Evolutionary conservation across 1,284 basidiomycete genomes (phyloP), one percentile per base, ranked within the genome.

Genomic region (Ganoderma lucidum): DNA sequence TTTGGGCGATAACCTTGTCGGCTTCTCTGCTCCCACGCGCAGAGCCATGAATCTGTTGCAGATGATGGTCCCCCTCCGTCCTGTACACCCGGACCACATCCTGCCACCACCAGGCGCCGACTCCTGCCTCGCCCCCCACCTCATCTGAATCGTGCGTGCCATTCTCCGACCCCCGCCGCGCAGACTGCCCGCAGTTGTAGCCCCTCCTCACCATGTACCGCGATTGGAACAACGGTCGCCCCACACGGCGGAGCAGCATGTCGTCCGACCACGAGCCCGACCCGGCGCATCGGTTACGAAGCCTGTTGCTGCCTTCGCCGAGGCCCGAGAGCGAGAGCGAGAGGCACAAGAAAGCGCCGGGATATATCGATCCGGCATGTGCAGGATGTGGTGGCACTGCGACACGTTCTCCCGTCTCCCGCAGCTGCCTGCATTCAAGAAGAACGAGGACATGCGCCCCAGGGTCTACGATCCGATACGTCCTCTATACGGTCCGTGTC

Each of bases 21-120:
- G 73, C 76, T 81, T 81, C 72, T 68, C 80, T 78, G 78, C 71
- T 78, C 77, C 74, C 78, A 77, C 75, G 74, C 68, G 70, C 75
- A 71, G 71, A 71, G 76, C 70, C 69, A 66, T 71, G 71, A 56
- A 74, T 71, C 70, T 71, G 71, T 72, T 71, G 70, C 66, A 69
- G 70, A 68, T 73, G 72, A 71, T 73, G 68, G 61, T 30, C 58
- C 66, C 63, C 64, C 48, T 35, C 65, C 72, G 44, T 67, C 48
- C 68, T 56, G 66, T 66, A 68, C 72, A 71, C 68, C 70, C 67
- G 64, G 64, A 63, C 61, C 66, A 66, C 65, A 65, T 55, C 70
- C 62, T 70, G 72, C 62, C 66, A 68, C 56, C 55, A 51, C 59
- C 42, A 44, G 51, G 56, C 68, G 51, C 59, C 64, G n/a, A 28